Base-by-base conservation (phyloP, 768 basidiomycete species). In the Phylloporus rhodoxanthus region DNA sequence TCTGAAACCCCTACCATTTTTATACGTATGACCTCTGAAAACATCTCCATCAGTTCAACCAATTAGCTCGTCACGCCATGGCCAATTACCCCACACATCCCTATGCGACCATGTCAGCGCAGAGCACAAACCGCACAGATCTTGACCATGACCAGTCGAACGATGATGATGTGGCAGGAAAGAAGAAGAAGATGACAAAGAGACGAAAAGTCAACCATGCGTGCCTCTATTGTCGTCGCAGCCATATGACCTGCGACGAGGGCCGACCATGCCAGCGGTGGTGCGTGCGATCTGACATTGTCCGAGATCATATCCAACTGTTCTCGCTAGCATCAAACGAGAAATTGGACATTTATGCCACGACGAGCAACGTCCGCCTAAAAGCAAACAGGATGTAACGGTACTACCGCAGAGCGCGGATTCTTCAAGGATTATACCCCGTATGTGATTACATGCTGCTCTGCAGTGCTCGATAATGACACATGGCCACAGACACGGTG, bases 311-410 rank as follows among this genome's bases (percentile, higher is more conserved):
- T 32, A 14, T 26, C 9, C 40, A 56, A 15, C 8, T 7, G 42
- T 57, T n/a, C 52, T 45, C 21, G 26, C 43, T 59, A 94, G 93
- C 61, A 91, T 97, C 60, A 97, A 97, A 68, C 83, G 95, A 33
- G 94, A 97, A 68, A 97, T 97, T 53, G 90, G 91, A 0, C 91
- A 96, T 70, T 74, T 95, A 13, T 96, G 93, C 61, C 87, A 91
- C 58, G 94, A 95, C 66, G 91, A 94, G 62, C 80, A 80, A 50
- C 75, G 82, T 42, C 74, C 76, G 1, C 52, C 57, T 1, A 82
- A 81, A 60, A 66, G 62, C 15, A 82, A 81, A 52, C 72, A 74
- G 30, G 63, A 66, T 17, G 65, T 14, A 50, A 43, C 65, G 0
- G 15, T 65, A 17, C 37, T 69, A 10, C 32, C 71, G 32, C 55